These are phyloP conservation scores for Ganoderma leucocontextum DNA, from an alignment of 1,284 basidiomycete species.

Conservation along the genomic window DNA sequence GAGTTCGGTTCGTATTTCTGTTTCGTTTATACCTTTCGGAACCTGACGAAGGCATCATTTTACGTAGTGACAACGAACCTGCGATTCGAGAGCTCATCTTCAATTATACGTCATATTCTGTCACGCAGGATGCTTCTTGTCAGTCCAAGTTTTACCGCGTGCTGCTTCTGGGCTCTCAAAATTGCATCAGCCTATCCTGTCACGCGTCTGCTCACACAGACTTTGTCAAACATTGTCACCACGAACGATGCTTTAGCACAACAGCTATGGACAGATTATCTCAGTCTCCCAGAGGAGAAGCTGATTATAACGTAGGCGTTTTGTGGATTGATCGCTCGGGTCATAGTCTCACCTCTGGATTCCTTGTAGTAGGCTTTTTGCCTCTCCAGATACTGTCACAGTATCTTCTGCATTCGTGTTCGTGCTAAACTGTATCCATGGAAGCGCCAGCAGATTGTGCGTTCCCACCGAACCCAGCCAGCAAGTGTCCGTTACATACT, in stretches of 20 bases:
- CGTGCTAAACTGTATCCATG: slow-evolving; percentile 75
- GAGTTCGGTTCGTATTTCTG: slow-evolving; percentile 64
- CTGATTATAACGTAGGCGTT: slow-evolving; percentile 72
- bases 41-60: background rate
- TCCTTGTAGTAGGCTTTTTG: slow-evolving; percentile 71
- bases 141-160: slow-evolving; percentile 33
- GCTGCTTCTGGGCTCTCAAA: background rate
- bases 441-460: slow-evolving; percentile 62
- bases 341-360: slow-evolving; percentile 13
- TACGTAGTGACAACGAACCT: slow-evolving; percentile 66
- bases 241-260: slow-evolving; percentile 64
- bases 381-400: slow-evolving; percentile 70
- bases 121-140: slow-evolving; percentile 64
- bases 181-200: slow-evolving; percentile 56
- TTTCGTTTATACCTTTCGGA: background rate
- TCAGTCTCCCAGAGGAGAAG: slow-evolving; percentile 74
- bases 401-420: slow-evolving; percentile 73
- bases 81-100: slow-evolving; percentile 66
- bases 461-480: slow-evolving; percentile 38
- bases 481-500: background rate
- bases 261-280: slow-evolving; percentile 68
- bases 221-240: slow-evolving; percentile 79
- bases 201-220: slow-evolving; percentile 70
- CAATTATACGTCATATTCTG: slow-evolving; percentile 74
- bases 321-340: slow-evolving; percentile 8